A percentile compares a stretch with the other conserved stretches of the same genome.
phyloP scores from a whole-genome alignment of 2,329 filamentous ascomycete genomes.

The Trichoderma endophyticum region DNA sequence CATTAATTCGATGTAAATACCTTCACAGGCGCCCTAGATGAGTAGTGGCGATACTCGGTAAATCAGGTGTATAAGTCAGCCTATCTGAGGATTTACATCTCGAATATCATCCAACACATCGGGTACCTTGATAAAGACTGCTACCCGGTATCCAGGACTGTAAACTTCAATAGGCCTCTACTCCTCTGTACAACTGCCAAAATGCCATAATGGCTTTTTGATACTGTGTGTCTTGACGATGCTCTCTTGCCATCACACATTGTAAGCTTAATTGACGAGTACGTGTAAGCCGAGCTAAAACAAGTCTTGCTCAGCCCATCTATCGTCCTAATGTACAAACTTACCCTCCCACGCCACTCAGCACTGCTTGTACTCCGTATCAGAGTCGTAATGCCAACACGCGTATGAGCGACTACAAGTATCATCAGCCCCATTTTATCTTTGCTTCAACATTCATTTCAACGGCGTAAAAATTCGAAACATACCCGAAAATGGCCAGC shows the following conservation, averaged over 20 bases:
- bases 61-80: background rate
- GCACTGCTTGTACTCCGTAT: background rate
- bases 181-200: background rate
- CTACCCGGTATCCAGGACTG: background rate
- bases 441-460: background rate
- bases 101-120: fast-evolving
- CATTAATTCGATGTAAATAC: background rate
- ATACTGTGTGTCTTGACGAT: background rate
- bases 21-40: background rate
- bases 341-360: background rate
- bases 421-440: background rate
- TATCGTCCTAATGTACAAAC: background rate
- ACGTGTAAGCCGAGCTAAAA: background rate
- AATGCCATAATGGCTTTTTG: background rate
- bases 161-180: background rate
- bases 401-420: background rate
- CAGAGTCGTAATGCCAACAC: background rate
- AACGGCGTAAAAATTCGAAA: background rate
- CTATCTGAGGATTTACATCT: background rate
- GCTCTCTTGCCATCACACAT: background rate
- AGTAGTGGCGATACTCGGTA: background rate
- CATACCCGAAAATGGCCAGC: background rate
- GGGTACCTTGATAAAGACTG: background rate
- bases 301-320: background rate
- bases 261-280: background rate